phyloP scores from a whole-genome alignment of 2,329 filamentous ascomycete genomes.

The Fusarium globosum region DNA sequence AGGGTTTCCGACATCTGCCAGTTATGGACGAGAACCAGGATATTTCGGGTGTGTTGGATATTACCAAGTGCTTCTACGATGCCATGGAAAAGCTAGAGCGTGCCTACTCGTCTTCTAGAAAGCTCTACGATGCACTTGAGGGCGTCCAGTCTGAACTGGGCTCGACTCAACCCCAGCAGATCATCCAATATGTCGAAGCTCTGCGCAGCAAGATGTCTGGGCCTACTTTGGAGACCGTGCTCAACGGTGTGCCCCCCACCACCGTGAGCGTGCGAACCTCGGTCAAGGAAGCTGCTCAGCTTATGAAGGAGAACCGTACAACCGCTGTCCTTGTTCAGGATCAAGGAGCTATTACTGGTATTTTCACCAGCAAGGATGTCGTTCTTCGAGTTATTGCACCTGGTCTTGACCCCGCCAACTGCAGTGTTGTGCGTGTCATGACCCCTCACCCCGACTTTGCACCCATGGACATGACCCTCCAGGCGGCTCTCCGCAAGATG shows the following conservation, averaged over 20 bases:
- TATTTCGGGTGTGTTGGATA: constrained; percentile 96
- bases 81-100: constrained; percentile 99
- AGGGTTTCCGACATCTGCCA: constrained; percentile 95
- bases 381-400: constrained; percentile 97
- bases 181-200: constrained; percentile 98
- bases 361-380: constrained; percentile 99
- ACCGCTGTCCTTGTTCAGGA: constrained; percentile 97
- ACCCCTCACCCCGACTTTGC: constrained; percentile 99
- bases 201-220: constrained; percentile 97
- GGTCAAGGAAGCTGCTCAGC: constrained; percentile 90
- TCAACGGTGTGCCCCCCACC: constrained; percentile 90
- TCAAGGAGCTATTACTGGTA: constrained; percentile 96
- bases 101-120: constrained; percentile 96
- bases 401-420: constrained; percentile 91
- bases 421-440: constrained; percentile 99
- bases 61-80: constrained; percentile 99
- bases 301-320: constrained; percentile 99
- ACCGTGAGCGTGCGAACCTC: constrained; percentile 96
- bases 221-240: constrained; percentile 91
- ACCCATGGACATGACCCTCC: constrained; percentile 98
- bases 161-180: constrained; percentile 95
- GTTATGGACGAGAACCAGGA: constrained; percentile 99
- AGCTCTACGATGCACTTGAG: constrained; percentile 96
- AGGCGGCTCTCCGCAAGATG: constrained; percentile 98
- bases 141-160: constrained; percentile 97